A percentile compares a stretch with the other conserved stretches of the same genome.
Evolutionary conservation across 164 flowering plant species (phyloP).

Genomic region (Santalum album): DNA sequence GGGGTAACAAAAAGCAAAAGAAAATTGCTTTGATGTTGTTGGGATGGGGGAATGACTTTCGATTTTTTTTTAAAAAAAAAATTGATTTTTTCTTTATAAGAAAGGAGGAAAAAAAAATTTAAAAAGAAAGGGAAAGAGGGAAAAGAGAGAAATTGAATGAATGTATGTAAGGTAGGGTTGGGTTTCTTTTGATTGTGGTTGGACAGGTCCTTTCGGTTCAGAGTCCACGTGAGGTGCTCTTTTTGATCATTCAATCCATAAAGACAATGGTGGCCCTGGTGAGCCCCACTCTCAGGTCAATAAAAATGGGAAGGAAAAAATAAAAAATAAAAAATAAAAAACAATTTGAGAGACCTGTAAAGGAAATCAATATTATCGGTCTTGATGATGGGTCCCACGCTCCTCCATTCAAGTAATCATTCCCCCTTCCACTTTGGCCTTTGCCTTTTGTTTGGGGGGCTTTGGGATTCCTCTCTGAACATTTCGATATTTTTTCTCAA

Average conservation of each 20-base stretch:
- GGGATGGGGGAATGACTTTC: conserved; percentile 5
- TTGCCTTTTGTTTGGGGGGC: conserved; percentile 1
- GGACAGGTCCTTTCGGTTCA: conserved; percentile 57
- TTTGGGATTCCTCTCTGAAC: too few relatives aligned
- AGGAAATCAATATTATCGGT: conserved; percentile 18
- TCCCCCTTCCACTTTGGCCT: conserved; percentile 26
- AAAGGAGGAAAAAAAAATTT: too few relatives aligned
- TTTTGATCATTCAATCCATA: conserved; percentile 58
- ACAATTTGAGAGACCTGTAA: conserved; percentile 22
- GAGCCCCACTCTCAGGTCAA: conserved; percentile 41
- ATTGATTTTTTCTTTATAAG: neutral
- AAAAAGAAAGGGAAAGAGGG: conserved; percentile 2
- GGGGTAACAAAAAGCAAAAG: neutral
- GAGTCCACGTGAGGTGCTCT: conserved; percentile 76
- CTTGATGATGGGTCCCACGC: conserved; percentile 19
- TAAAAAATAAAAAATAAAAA: too few relatives aligned
- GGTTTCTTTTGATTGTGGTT: conserved; percentile 33
- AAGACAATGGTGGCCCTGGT: conserved; percentile 47
- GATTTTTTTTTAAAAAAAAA: conserved; percentile 6
- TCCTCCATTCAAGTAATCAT: conserved; percentile 42
- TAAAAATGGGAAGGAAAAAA: too few relatives aligned
- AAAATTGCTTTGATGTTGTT: conserved; percentile 1
- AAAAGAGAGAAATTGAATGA: too few relatives aligned
- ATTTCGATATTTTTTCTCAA: too few relatives aligned
- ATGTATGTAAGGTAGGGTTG: neutral